phyloP scores from a whole-genome alignment of 176 grass and related monocot genomes.

The Olyra latifolia region DNA sequence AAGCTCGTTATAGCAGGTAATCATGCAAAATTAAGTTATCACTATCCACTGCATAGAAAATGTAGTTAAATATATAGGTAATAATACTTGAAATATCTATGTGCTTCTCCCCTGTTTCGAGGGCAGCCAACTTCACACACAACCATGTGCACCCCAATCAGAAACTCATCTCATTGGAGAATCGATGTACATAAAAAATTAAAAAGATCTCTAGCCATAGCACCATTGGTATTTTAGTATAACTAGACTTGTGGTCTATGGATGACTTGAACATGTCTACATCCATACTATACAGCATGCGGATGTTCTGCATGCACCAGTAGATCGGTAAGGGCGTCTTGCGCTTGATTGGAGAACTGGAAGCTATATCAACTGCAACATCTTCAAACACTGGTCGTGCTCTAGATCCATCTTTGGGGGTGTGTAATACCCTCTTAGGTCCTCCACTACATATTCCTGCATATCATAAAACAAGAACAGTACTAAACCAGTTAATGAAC shows the following conservation, averaged over 20 bases:
- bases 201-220: background rate
- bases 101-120: background rate
- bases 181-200: background rate
- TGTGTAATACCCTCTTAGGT: slow-evolving; percentile 57
- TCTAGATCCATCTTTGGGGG: slow-evolving; percentile 66
- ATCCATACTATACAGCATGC: background rate
- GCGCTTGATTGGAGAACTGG: background rate
- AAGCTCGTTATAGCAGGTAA: too few relatives aligned
- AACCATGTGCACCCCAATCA: background rate
- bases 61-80: too few relatives aligned
- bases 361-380: slow-evolving; percentile 65
- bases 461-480: background rate
- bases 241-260: background rate
- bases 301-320: background rate
- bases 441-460: slow-evolving; percentile 75
- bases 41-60: too few relatives aligned
- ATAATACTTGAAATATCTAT: too few relatives aligned
- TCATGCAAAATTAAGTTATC: too few relatives aligned
- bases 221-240: background rate
- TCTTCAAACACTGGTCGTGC: slow-evolving; percentile 64
- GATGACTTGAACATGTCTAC: background rate
- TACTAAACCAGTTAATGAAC: background rate
- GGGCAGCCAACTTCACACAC: background rate
- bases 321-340: background rate
- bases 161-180: background rate